These are phyloP conservation scores for Calcarisporium arbuscula DNA, from an alignment of 2,329 filamentous ascomycete genomes.

Conservation along the genomic window DNA sequence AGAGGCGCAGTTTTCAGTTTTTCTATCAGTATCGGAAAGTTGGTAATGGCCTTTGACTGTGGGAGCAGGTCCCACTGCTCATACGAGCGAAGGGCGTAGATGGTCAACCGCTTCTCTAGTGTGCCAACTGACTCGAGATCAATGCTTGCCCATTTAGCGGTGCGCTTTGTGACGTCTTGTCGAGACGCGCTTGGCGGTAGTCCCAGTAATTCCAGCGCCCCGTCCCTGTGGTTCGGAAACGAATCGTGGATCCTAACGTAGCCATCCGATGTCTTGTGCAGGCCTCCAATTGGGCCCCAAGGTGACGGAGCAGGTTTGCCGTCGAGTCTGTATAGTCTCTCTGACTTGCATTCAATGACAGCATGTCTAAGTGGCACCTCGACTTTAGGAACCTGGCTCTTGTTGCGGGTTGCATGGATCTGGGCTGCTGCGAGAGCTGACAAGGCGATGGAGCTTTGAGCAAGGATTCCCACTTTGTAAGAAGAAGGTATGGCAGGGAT, in stretches of 20 bases:
- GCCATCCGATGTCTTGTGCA: constrained; percentile 45
- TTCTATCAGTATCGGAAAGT: constrained; percentile 39
- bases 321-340: constrained; percentile 40
- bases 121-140: constrained; percentile 43
- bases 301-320: constrained; percentile 22
- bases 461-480: constrained; percentile 46
- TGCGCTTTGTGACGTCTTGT: constrained; percentile 30
- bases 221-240: constrained; percentile 43
- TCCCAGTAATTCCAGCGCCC: constrained; percentile 36
- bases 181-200: constrained; percentile 24
- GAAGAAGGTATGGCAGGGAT: constrained; percentile 37
- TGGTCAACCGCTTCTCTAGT: constrained; percentile 30
- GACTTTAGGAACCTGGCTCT: too few relatives aligned
- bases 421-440: constrained; percentile 44
- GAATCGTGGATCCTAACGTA: constrained; percentile 49
- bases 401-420: constrained; percentile 30
- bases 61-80: constrained; percentile 44
- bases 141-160: constrained; percentile 32
- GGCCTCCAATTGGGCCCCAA: constrained; percentile 41
- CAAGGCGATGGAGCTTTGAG: constrained; percentile 44
- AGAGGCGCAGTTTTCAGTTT: constrained; percentile 24
- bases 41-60: constrained; percentile 35
- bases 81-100: constrained; percentile 43
- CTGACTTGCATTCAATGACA: constrained; percentile 46
- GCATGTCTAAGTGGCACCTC: constrained; percentile 40